Conservation (phyloP, 176 grass and related monocot genomes). For the Themeda triandra region DNA sequence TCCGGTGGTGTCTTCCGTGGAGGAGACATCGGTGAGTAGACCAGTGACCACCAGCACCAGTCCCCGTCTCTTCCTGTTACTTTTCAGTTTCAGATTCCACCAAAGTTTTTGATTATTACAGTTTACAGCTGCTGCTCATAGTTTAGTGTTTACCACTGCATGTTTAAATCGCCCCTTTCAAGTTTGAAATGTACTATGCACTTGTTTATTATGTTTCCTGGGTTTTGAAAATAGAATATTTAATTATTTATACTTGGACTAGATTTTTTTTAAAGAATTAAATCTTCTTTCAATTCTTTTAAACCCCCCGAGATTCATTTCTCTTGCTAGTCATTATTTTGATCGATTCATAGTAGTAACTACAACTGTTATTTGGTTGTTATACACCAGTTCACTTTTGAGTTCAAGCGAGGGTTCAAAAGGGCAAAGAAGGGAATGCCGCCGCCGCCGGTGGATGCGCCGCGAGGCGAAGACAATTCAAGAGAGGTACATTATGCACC, state of each 20-base stretch:
- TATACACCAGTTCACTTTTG: slow-evolving; percentile 43
- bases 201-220: neutral
- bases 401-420: slow-evolving; percentile 38
- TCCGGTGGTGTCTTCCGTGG: slow-evolving; percentile 42
- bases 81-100: too few relatives aligned
- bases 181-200: neutral
- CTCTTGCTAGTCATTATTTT: too few relatives aligned
- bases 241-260: neutral
- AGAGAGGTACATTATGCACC: slow-evolving; percentile 4
- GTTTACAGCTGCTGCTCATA: neutral
- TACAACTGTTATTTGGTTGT: neutral
- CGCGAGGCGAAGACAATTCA: neutral
- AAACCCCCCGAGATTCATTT: neutral
- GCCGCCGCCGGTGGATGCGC: neutral
- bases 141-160: neutral
- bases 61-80: neutral
- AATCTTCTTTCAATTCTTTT: too few relatives aligned
- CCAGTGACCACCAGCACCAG: neutral
- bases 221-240: neutral
- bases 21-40: slow-evolving; percentile 46
- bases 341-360: too few relatives aligned
- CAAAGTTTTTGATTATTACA: neutral
- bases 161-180: neutral
- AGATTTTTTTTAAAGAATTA: neutral
- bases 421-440: slow-evolving; percentile 10